phyloP scores from a whole-genome alignment of 2,329 filamentous ascomycete species.

The Cadophora luteo-olivacea region DNA sequence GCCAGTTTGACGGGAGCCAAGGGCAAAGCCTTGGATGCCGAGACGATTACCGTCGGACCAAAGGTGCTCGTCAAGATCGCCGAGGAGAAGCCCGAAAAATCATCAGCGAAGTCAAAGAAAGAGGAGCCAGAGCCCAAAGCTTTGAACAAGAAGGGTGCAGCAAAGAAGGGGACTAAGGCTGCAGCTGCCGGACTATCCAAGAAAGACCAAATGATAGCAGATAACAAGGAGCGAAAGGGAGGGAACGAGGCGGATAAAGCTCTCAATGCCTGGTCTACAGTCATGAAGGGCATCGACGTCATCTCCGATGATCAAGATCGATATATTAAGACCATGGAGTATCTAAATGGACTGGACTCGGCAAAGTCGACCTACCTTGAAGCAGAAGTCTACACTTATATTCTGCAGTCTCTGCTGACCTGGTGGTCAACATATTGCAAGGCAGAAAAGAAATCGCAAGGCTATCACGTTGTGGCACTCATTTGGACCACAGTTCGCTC shows the following conservation, averaged over 20 bases:
- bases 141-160: conserved; percentile 24
- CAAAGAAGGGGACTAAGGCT: conserved; percentile 46
- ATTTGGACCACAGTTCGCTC: conserved; percentile 52
- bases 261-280: conserved; percentile 41
- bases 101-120: conserved; percentile 36
- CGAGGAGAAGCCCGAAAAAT: conserved; percentile 39
- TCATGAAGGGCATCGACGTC: conserved; percentile 42
- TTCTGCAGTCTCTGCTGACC: conserved; percentile 54
- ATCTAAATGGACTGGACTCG: conserved; percentile 43
- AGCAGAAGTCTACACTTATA: conserved; percentile 50
- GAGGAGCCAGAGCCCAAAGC: conserved; percentile 31
- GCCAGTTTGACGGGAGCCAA: conserved; percentile 70
- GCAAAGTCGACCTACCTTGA: conserved; percentile 41
- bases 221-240: conserved; percentile 43
- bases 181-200: conserved; percentile 48
- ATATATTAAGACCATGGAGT: conserved; percentile 40
- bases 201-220: conserved; percentile 45
- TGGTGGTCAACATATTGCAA: conserved; percentile 54
- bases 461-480: conserved; percentile 52
- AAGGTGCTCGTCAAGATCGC: conserved; percentile 40
- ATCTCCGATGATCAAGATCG: conserved; percentile 41
- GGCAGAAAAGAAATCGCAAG: conserved; percentile 42
- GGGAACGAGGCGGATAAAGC: conserved; percentile 42
- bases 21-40: conserved; percentile 68
- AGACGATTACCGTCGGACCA: conserved; percentile 62